Conservation (phyloP, 345 rosid species). For the Clarkia xantiana region DNA sequence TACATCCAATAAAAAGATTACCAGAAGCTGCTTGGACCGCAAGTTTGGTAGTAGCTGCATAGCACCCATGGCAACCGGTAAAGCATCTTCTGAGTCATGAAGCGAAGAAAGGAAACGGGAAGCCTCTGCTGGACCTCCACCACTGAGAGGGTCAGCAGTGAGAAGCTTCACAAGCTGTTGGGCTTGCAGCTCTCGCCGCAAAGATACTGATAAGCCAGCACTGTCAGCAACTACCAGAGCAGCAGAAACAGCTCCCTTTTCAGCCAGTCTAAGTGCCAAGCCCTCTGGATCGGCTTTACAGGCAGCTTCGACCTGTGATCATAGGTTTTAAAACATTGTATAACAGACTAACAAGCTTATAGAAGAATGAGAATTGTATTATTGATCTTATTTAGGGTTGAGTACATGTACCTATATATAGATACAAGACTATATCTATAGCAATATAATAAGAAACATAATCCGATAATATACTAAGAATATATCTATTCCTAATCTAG, state of each 20-base stretch:
- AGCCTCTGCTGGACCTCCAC: constrained; percentile 99
- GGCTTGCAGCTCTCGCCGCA: constrained; percentile 91
- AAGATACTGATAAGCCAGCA: constrained; percentile 68
- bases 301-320: constrained; percentile 63
- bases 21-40: constrained; percentile 93
- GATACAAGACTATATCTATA: no score
- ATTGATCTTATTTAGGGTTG: no score
- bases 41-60: constrained; percentile 91
- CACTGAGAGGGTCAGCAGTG: constrained; percentile 89
- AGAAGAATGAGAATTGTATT: no score
- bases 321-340: no score
- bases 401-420: no score
- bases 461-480: no score
- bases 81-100: constrained; percentile 81
- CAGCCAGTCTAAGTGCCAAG: constrained; percentile 89
- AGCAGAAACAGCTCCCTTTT: constrained; percentile 95
- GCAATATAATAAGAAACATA: no score
- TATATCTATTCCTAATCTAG: no score
- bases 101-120: constrained; percentile 88
- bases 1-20: constrained; percentile 16
- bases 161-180: constrained; percentile 96
- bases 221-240: constrained; percentile 97
- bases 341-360: no score
- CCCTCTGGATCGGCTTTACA: constrained; percentile 95
- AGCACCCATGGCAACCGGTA: constrained; percentile 96